Conservation (phyloP, 2,329 filamentous ascomycete genomes). For the Dothistroma pini region DNA sequence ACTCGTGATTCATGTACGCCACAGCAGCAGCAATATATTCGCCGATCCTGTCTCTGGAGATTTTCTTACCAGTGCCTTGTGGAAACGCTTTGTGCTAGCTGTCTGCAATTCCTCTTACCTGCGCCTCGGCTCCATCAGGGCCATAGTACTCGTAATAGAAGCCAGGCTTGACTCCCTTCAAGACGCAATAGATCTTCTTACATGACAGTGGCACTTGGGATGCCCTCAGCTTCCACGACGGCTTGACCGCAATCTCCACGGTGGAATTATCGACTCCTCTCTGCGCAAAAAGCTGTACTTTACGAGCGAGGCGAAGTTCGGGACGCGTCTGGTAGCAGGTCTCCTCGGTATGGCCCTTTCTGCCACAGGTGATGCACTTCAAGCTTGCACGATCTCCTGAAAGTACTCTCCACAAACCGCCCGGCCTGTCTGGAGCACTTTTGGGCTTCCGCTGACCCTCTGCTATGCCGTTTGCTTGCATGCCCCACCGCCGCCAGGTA, state of each 20-base stretch:
- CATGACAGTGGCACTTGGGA: slow-evolving; percentile 3
- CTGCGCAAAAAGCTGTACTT: background rate
- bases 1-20: slow-evolving; percentile 13
- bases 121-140: slow-evolving; percentile 7
- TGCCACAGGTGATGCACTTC: background rate
- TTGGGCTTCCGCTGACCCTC: background rate
- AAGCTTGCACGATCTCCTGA: background rate
- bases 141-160: slow-evolving; percentile 16
- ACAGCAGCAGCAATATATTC: slow-evolving; percentile 7
- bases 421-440: background rate
- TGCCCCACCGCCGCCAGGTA: too few species aligned
- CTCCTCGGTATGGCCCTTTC: background rate
- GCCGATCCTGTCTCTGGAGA: slow-evolving; percentile 4
- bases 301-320: background rate
- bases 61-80: slow-evolving; percentile 8
- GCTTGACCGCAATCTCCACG: background rate
- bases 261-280: background rate
- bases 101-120: slow-evolving; percentile 8
- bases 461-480: background rate
- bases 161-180: slow-evolving; percentile 10
- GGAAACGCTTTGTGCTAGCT: slow-evolving; percentile 11
- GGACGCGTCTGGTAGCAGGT: background rate
- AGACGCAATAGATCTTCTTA: slow-evolving; percentile 15
- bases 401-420: background rate
- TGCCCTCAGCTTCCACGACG: slow-evolving; percentile 5